Evolutionary conservation across 768 basidiomycete genomes (phyloP).

Genomic region (Tephrocybe sp.): DNA sequence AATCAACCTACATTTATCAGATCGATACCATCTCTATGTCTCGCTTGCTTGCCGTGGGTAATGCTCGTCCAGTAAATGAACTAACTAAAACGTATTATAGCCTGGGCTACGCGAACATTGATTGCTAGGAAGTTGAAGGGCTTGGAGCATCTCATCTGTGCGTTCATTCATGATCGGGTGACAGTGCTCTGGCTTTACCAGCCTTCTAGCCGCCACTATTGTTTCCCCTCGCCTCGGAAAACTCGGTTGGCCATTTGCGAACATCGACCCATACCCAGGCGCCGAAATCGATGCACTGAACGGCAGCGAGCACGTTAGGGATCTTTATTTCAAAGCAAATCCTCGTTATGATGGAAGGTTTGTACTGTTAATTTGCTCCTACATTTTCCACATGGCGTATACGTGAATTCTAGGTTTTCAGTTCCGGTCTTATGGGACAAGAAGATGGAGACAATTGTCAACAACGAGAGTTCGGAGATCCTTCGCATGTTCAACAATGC

Average conservation of each 20-base stretch:
- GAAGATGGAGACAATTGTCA: constrained; percentile 82
- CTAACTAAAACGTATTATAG: constrained; percentile 20
- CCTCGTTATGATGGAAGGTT: constrained; percentile 71
- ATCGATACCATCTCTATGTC: constrained; percentile 89
- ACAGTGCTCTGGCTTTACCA: not conserved
- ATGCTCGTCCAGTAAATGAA: not conserved
- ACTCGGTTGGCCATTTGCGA: constrained; percentile 88
- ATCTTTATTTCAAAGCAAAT: constrained; percentile 78
- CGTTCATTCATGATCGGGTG: constrained; percentile 23
- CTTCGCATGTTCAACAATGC: constrained; percentile 88
- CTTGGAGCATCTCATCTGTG: constrained; percentile 78
- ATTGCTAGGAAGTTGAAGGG: constrained; percentile 91
- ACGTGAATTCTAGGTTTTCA: constrained; percentile 54
- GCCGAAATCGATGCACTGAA: constrained; percentile 73
- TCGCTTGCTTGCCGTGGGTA: constrained; percentile 78
- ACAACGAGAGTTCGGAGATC: constrained; percentile 94
- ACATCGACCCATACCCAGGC: constrained; percentile 60
- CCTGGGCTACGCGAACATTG: constrained; percentile 90
- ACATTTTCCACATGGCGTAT: not conserved
- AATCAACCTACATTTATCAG: constrained; percentile 30
- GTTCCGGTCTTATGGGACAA: constrained; percentile 93
- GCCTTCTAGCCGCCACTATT: constrained; percentile 57
- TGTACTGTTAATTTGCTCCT: not conserved
- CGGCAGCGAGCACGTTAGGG: constrained; percentile 67
- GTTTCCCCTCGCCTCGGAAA: constrained; percentile 85